Base-by-base conservation (phyloP, 192 early-diverging fungal genomes). In the Coemansia sp. region DNA sequence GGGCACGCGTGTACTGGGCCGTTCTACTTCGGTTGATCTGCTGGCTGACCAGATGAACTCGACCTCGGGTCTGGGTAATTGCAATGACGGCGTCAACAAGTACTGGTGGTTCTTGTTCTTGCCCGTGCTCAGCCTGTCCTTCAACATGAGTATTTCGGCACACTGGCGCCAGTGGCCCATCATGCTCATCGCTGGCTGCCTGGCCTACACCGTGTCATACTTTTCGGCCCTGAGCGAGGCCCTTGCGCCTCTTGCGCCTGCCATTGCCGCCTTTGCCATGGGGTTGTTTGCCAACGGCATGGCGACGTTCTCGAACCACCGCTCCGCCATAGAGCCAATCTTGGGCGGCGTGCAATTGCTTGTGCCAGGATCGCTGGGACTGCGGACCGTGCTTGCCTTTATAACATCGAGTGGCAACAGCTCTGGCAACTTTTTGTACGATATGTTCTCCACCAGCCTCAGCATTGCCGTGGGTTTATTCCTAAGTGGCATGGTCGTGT, bases 321-420 rank as follows among this genome's bases (percentile, higher is more conserved):
- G 88, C 33, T 87, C 92, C 8, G 93, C 92, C 8, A 88, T 96
- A 74, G 92, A 90, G 38, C 91, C 93, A 13, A 88, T 96, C 41
- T 76, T 96, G 34, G 89, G 90, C 57, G 95, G 94, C 29, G 91
- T 96, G 7, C 76, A 93, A 50, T 76, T 95, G 41, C 81, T 95
- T 70, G 94, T 95, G 0, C 95, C 95, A 7, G 94, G 94, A 52
- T 89, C 87, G 72, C 75, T 95, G n/a, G 92, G 93, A 40, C 88
- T 95, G 16, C 75, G 86, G 44, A 80, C 76, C 4, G 87, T 85
- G 18, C 76, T 93, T 53, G 85, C 88, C 0, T 88, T 93, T 47
- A 86, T 93, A 38, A 86, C 85, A 6, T 76, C 84, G 20, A 85
- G 86, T 39, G 82, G 74, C 58, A 80, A 76, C 9, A 81, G 76